Evolutionary conservation across 129 eudicot genomes (phyloP).

Genomic region (Pulicaria dysenterica): DNA sequence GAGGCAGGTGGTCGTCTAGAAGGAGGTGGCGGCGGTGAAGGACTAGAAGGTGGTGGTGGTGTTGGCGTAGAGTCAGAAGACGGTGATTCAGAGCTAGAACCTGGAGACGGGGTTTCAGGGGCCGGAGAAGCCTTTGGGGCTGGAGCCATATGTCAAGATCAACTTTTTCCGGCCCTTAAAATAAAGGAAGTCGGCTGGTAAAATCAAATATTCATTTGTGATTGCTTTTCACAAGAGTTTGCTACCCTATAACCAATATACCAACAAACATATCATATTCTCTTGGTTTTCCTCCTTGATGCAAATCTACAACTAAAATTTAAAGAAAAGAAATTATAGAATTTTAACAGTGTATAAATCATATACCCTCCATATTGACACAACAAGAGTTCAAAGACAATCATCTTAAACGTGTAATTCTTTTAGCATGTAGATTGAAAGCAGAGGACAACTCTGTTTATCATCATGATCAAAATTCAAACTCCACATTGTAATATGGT

Average conservation of each 20-base stretch:
- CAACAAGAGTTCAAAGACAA: background rate
- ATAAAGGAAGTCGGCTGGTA: constrained; percentile 34
- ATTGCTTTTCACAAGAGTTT: constrained; percentile 33
- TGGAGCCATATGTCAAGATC: constrained; percentile 43
- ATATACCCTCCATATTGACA: constrained; percentile 9
- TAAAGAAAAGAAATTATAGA: background rate
- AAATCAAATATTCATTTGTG: constrained; percentile 42
- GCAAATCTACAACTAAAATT: constrained; percentile 12
- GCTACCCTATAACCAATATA: constrained; percentile 27
- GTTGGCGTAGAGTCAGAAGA: constrained; percentile 22
- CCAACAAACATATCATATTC: background rate
- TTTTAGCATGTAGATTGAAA: background rate
- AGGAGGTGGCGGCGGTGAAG: constrained; percentile 32
- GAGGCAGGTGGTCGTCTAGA: constrained; percentile 26
- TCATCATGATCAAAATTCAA: constrained; percentile 24
- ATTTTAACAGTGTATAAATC: background rate
- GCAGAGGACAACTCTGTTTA: constrained; percentile 9
- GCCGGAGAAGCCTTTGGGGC: constrained; percentile 51
- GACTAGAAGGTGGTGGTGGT: constrained; percentile 27
- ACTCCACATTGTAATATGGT: background rate
- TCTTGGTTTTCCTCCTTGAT: constrained; percentile 15
- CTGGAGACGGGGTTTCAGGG: constrained; percentile 25
- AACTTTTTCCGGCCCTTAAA: constrained; percentile 48
- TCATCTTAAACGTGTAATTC: constrained; percentile 5
- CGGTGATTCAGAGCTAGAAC: constrained; percentile 30